Conservation (phyloP, 2,329 filamentous ascomycete genomes). For the Escovopsis sp. region DNA sequence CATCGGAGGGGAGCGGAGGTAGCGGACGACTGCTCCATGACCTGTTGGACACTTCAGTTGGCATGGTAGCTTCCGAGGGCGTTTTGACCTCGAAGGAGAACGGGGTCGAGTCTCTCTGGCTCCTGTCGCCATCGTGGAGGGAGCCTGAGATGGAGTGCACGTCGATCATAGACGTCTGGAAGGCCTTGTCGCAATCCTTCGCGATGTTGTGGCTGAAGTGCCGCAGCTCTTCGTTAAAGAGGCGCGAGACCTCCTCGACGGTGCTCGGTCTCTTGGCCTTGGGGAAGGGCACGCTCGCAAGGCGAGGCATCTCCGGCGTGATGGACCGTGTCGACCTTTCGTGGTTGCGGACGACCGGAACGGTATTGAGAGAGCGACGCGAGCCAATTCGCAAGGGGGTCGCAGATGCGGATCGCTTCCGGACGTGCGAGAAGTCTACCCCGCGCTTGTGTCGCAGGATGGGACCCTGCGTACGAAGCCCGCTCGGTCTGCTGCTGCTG, state of each 20-base stretch:
- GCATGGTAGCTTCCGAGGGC: slow-evolving; percentile 13
- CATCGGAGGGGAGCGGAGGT: slow-evolving; percentile 28
- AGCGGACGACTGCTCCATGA: slow-evolving; percentile 35
- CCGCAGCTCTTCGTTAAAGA: slow-evolving; percentile 58
- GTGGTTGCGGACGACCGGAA: no score
- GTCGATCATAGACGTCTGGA: slow-evolving; percentile 48
- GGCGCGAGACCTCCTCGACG: slow-evolving; percentile 14
- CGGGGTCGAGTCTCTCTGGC: slow-evolving; percentile 22
- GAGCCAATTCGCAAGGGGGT: slow-evolving; percentile 7
- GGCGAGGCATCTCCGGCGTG: slow-evolving; percentile 16
- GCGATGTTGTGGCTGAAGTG: slow-evolving; percentile 75
- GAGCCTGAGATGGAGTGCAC: slow-evolving; percentile 22
- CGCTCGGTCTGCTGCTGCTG: slow-evolving; percentile 29
- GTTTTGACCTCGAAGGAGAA: slow-evolving; percentile 27
- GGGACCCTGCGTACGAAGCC: slow-evolving; percentile 25
- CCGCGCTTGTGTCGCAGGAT: slow-evolving; percentile 33
- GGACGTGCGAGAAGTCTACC: slow-evolving; percentile 38
- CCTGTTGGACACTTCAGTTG: slow-evolving; percentile 15
- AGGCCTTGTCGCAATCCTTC: slow-evolving; percentile 83
- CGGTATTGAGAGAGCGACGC: slow-evolving; percentile 8
- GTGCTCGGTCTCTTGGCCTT: slow-evolving; percentile 11
- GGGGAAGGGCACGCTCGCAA: slow-evolving; percentile 11
- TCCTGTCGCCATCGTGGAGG: slow-evolving; percentile 16
- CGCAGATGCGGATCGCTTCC: slow-evolving; percentile 22
- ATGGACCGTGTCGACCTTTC: slow-evolving; percentile 10